Evolutionary conservation across 768 basidiomycete species (phyloP), one percentile per base, ranked within the genome.

Genomic region (Daedaleopsis nitida): DNA sequence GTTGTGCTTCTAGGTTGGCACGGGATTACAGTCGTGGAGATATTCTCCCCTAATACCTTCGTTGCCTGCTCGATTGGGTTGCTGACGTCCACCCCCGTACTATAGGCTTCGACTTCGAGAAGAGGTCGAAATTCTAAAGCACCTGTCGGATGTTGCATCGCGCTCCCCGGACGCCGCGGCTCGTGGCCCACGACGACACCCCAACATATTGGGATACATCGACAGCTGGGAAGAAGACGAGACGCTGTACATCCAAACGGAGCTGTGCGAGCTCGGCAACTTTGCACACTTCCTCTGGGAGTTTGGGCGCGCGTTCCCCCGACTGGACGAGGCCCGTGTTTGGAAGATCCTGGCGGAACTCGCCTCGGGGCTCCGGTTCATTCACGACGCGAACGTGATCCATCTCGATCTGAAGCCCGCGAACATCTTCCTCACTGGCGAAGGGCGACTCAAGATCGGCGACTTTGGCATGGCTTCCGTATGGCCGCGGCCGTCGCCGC

Each of bases 381-480:
- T 99, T 59, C 97, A 99, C 75, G 82, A 85, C 67, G 84, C 88
- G 47, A 88, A 89, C 57, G 86, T 97, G 59, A 89, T 98, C 52
- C 97, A 99, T 77, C 83, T 99, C 57, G 97, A 99, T 77, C 76
- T 99, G 65, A 99, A 99, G 78, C 97, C 97, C 13, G 94, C 94
- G 45, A 99, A 99, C 73, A 88, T 99, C 53, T 94, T 99, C 71
- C 81, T 99, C 68, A 94, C 92, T 11, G 80, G 80, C 9, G 83
- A 87, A 45, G 97, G 97, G 1, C 84, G 89, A 48, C 89, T 99
- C 78, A 94, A 94, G 78, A 94, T 99, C 72, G 96, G 96, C 9
- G 97, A 99, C 74, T 98, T 98, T 77, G 97, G 97, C 10, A 94
- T 99, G 88, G 96, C 96, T n/a, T 92, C 93, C 7, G 68, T 94